phyloP scores from a whole-genome alignment of 2,329 filamentous ascomycete species.

The Neodidymelliopsis sp. region DNA sequence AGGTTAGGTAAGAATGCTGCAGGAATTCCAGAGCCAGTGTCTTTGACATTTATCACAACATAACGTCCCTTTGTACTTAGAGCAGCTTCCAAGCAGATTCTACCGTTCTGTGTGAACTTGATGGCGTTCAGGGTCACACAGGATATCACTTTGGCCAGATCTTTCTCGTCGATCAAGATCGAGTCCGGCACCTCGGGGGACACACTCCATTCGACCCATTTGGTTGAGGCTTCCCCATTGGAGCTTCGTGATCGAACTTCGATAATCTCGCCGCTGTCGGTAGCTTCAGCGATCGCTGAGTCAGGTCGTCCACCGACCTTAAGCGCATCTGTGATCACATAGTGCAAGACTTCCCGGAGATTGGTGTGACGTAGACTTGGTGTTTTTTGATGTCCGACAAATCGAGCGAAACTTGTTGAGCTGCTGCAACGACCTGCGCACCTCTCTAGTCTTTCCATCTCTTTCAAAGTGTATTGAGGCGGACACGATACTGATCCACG shows the following conservation, averaged over 20 bases:
- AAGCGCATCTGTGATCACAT: slow-evolving; percentile 61
- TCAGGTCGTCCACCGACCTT: slow-evolving; percentile 62
- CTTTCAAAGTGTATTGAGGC: slow-evolving; percentile 15
- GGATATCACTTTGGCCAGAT: slow-evolving; percentile 69
- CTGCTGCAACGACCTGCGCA: slow-evolving; percentile 34
- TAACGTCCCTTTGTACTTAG: slow-evolving; percentile 61
- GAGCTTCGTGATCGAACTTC: slow-evolving; percentile 56
- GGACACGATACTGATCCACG: slow-evolving; percentile 29
- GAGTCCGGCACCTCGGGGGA: slow-evolving; percentile 60
- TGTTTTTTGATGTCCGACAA: slow-evolving; percentile 51
- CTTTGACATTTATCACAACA: slow-evolving; percentile 67
- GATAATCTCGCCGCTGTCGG: slow-evolving; percentile 57
- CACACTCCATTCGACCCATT: slow-evolving; percentile 60
- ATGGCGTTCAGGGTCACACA: slow-evolving; percentile 72
- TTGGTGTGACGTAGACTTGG: slow-evolving; percentile 58
- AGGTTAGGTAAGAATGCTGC: slow-evolving; percentile 70
- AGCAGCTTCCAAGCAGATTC: slow-evolving; percentile 63
- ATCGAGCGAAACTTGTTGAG: slow-evolving; percentile 40
- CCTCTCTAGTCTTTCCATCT: slow-evolving; percentile 29
- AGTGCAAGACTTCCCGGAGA: slow-evolving; percentile 58
- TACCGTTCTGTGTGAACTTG: slow-evolving; percentile 73
- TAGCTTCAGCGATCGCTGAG: slow-evolving; percentile 58
- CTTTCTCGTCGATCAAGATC: slow-evolving; percentile 68
- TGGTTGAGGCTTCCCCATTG: slow-evolving; percentile 54
- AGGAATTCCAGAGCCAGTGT: slow-evolving; percentile 74